phyloP scores from a whole-genome alignment of 1,139 yeast genomes.

The Suhomyces atakaporum region DNA sequence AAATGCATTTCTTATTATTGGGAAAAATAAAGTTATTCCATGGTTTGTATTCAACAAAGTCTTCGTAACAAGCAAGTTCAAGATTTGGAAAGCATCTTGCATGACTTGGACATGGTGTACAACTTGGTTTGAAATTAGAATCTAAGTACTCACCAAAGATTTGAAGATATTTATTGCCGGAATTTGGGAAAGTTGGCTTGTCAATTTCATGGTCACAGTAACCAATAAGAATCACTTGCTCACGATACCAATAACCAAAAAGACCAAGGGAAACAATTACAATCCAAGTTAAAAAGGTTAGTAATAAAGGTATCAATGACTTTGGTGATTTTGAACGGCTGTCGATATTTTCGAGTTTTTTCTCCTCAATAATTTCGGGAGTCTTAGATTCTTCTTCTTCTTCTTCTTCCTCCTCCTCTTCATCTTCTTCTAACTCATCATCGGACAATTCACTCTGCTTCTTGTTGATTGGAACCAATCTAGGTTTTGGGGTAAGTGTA shows the following conservation, averaged over 20 bases:
- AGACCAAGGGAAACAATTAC: conserved; percentile 28
- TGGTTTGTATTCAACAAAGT: conserved; percentile 57
- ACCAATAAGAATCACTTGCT: conserved; percentile 60
- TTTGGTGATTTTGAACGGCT: no score
- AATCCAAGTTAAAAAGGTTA: conserved; percentile 27
- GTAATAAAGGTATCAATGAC: neutral
- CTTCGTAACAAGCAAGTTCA: conserved; percentile 67
- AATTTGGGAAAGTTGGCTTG: conserved; percentile 33
- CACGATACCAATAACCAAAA: conserved; percentile 61
- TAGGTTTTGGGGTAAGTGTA: conserved; percentile 19
- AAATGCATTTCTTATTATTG: conserved; percentile 61
- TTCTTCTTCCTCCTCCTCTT: conserved; percentile 13
- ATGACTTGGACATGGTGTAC: conserved; percentile 79
- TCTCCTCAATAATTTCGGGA: conserved; percentile 1
- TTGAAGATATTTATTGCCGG: conserved; percentile 22
- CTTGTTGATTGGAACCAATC: conserved; percentile 16
- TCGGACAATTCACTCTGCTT: conserved; percentile 10
- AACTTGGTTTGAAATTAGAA: conserved; percentile 53
- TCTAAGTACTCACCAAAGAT: conserved; percentile 38
- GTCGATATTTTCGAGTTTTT: conserved; percentile 1
- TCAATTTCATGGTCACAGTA: conserved; percentile 65
- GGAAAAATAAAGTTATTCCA: conserved; percentile 61
- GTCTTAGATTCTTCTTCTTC: neutral
- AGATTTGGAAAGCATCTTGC: conserved; percentile 70
- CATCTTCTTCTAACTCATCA: conserved; percentile 18